Evolutionary conservation across 1,284 basidiomycete genomes (phyloP).

Genomic region (Puccinia hordei): DNA sequence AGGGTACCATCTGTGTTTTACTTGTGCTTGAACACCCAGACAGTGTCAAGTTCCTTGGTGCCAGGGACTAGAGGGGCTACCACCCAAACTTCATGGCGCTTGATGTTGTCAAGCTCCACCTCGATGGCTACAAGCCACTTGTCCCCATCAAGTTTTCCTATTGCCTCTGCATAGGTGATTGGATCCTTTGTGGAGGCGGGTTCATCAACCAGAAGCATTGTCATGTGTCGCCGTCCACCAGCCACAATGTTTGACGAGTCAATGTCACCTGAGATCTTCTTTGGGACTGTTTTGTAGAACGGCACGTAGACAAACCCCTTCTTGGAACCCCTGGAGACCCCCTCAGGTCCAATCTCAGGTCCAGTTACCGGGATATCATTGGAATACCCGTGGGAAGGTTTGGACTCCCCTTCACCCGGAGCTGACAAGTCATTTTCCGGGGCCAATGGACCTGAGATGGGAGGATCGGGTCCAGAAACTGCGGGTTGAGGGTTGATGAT

Average conservation of each 20-base stretch:
- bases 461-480: too few relatives aligned
- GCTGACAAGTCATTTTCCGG: too few relatives aligned
- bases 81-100: constrained; percentile 2
- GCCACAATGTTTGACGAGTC: constrained; percentile 1
- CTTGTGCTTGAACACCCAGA: constrained; percentile 8
- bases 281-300: neutral
- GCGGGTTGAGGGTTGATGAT: too few relatives aligned
- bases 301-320: constrained; percentile 5
- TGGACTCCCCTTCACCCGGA: neutral
- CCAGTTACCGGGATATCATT: too few relatives aligned
- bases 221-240: neutral
- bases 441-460: too few relatives aligned
- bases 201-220: neutral
- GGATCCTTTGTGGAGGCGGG: neutral
- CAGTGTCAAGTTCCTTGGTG: neutral
- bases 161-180: constrained; percentile 17
- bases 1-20: neutral
- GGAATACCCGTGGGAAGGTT: too few relatives aligned
- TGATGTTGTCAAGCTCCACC: constrained; percentile 9
- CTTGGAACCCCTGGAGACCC: neutral
- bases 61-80: neutral
- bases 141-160: neutral
- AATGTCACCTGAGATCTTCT: constrained; percentile 1
- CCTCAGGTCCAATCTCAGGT: too few relatives aligned
- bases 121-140: constrained; percentile 21